Conservation (phyloP, 805 yeast species). For the Kuraishia molischiana region DNA sequence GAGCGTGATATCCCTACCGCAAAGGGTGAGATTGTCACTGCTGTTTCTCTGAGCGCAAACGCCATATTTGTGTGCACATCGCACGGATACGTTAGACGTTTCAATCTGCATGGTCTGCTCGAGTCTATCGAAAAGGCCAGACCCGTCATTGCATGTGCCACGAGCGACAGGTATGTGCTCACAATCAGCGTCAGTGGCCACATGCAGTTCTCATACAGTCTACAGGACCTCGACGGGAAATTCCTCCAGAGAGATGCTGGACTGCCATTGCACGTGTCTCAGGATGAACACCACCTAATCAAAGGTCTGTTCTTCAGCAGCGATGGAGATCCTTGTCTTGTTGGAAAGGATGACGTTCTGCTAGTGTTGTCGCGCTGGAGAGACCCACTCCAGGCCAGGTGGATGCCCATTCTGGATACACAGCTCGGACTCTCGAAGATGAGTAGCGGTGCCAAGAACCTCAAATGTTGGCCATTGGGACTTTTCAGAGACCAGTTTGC, state of each 20-base stretch:
- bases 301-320: conserved; percentile 77
- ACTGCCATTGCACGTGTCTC: conserved; percentile 26
- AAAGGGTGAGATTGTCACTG: conserved; percentile 46
- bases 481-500: conserved; percentile 57
- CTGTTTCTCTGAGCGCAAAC: conserved; percentile 56
- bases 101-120: conserved; percentile 67
- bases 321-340: conserved; percentile 84
- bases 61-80: conserved; percentile 64
- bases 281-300: conserved; percentile 20
- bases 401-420: conserved; percentile 79
- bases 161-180: conserved; percentile 47
- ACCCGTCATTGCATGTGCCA: conserved; percentile 67
- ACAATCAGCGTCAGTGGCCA: conserved; percentile 29
- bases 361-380: conserved; percentile 74
- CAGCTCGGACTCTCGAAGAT: conserved; percentile 37
- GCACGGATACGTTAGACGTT: conserved; percentile 63
- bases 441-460: conserved; percentile 46
- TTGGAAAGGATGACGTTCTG: conserved; percentile 69
- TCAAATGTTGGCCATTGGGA: conserved; percentile 86
- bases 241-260: conserved; percentile 32
- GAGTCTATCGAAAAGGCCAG: conserved; percentile 56
- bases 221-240: conserved; percentile 26
- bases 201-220: conserved; percentile 20
- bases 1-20: conserved; percentile 45
- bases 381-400: conserved; percentile 59